These are phyloP conservation scores for Acacia acuminata DNA, from an alignment of 306 rosid genomes.

Conservation along the genomic window DNA sequence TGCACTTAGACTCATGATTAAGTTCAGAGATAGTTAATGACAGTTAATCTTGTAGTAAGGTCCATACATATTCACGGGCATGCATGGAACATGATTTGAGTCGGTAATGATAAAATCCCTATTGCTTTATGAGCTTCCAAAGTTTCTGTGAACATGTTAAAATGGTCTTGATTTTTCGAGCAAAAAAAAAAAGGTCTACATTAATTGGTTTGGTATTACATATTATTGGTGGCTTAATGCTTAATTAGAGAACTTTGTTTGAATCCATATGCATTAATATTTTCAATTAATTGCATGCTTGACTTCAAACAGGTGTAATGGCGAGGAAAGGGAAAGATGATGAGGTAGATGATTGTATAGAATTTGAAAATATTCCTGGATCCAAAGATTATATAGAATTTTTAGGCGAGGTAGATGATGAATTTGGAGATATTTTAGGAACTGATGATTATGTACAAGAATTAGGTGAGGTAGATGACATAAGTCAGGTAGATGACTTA, in stretches of 20 bases:
- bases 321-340: no score
- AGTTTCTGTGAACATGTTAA: neutral
- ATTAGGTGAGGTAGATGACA: no score
- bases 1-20: slow-evolving; percentile 29
- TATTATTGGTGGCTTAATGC: neutral
- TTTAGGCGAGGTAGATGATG: no score
- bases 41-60: neutral
- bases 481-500: no score
- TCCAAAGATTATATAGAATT: no score
- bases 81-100: neutral
- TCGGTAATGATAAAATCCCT: neutral
- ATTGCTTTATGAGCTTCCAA: neutral
- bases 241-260: neutral
- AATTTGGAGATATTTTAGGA: no score
- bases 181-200: neutral
- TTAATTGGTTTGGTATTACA: neutral
- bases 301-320: no score
- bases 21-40: neutral
- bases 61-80: neutral
- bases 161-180: neutral
- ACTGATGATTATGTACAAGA: no score
- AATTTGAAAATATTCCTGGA: no score
- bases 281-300: no score
- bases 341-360: no score
- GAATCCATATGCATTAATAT: no score